Percentiles rank a stretch among this genome's conserved stretches.
Evolutionary conservation across 345 rosid genomes (phyloP).

Genomic region (Acer campestre): DNA sequence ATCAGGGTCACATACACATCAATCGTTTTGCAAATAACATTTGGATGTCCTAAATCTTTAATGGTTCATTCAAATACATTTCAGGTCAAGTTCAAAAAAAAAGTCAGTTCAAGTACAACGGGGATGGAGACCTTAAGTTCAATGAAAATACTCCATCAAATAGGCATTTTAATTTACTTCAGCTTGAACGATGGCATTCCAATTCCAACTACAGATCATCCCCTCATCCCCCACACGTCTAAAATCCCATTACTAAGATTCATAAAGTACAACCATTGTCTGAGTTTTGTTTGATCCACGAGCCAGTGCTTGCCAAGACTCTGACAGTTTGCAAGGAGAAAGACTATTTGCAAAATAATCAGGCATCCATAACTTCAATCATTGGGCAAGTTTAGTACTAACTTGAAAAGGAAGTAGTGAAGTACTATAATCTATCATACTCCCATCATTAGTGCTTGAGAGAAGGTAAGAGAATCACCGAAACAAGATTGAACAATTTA

Average conservation of each 20-base stretch:
- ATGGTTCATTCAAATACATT: neutral
- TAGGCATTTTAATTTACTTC: neutral
- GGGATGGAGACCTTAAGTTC: neutral
- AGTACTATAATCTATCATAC: neutral
- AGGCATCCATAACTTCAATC: neutral
- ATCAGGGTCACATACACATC: neutral
- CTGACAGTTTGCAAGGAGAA: neutral
- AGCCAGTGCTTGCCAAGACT: neutral
- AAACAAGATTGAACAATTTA: neutral
- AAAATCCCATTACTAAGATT: neutral
- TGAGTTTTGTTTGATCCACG: neutral
- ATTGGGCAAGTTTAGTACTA: neutral
- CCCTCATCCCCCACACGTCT: neutral
- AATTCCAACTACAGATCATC: neutral
- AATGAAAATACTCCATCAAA: neutral
- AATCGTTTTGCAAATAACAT: neutral
- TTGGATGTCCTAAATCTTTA: neutral
- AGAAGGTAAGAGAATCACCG: neutral
- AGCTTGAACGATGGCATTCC: neutral
- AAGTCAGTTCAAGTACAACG: neutral
- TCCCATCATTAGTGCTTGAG: neutral
- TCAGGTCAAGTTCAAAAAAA: neutral
- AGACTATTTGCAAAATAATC: neutral
- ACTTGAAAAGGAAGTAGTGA: neutral
- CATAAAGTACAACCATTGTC: neutral